Base-by-base conservation (phyloP, 176 grass and related monocot species). In the Elaeis guineensis region DNA sequence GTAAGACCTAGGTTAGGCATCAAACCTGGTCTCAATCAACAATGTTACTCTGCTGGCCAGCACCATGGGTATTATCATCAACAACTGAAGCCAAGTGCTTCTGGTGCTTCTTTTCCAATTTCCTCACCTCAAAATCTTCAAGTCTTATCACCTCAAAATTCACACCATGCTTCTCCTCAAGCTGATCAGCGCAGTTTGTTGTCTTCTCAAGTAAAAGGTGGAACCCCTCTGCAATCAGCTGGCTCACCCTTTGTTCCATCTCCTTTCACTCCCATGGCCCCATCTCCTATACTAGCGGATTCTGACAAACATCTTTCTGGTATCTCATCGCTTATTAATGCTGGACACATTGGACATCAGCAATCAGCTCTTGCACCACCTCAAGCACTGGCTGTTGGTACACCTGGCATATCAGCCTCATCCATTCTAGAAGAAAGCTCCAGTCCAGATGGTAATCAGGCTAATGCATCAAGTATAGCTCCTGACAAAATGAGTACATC, bases 121-220 rank as follows among this genome's bases (percentile, higher is more conserved):
- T 96, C 83, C 25, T 96, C 87, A 56, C 92, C 92, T 16, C 92
- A 96, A 61, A 96, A 82, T 59, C 70, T 85, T 23, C 92, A 96
- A 91, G 75, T 83, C 65, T 91, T 86, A 73, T 92, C 93, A 56
- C 93, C 87, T 60, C 93, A 98, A 82, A 89, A 89, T 77, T 91
- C 87, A 12, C 76, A 88, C 60, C 78, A 84, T 77, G 92, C 68
- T 25, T 71, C 84, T 78, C 84, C 92, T 59, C 87, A 92, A 73
- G 63, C 89, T 78, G 87, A 98, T 72, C 93, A 90, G 65, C 86
- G 82, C 21, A 82, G 55, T 79, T 22, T 85, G 17, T 70, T 91
- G 70, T 66, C 81, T 59, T 72, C 91, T 78, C 91, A 90, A 72
- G 17, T 89, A 58, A 98, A 98, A 81, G 69, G 72, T 23, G 87